Conservation (phyloP, 345 rosid species). For the Eucalyptus cloeziana region DNA sequence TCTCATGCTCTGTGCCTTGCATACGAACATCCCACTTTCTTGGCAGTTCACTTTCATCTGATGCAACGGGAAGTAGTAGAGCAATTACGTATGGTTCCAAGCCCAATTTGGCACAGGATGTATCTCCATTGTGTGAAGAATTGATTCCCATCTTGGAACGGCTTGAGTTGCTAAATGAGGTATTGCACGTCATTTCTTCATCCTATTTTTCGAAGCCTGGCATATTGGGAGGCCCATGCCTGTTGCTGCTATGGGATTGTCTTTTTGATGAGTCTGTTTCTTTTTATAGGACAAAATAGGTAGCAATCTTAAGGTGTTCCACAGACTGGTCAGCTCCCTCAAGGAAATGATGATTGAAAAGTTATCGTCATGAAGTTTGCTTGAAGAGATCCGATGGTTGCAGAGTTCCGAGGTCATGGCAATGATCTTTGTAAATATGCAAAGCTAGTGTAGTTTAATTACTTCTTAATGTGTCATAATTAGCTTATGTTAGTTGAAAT, state of each 20-base stretch:
- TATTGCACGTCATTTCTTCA: constrained; percentile 1
- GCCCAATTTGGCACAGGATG: constrained; percentile 28
- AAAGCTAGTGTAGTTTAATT: not conserved
- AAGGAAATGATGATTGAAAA: constrained; percentile 69
- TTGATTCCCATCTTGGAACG: constrained; percentile 66
- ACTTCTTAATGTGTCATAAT: not conserved
- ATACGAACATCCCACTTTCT: not conserved
- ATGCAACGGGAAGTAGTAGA: constrained; percentile 9
- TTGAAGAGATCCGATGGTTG: not conserved
- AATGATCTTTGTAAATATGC: not conserved
- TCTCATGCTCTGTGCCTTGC: not conserved
- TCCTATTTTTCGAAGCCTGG: not conserved
- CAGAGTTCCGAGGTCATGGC: not conserved
- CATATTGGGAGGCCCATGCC: not conserved
- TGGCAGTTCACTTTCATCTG: constrained; percentile 35
- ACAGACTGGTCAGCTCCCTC: constrained; percentile 58
- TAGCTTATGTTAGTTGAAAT: not conserved
- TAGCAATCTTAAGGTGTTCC: constrained; percentile 67
- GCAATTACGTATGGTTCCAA: constrained; percentile 24
- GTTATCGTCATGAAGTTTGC: not conserved
- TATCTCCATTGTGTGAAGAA: constrained; percentile 37
- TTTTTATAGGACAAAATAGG: constrained; percentile 58
- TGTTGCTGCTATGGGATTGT: not conserved
- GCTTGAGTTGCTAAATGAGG: constrained; percentile 79
- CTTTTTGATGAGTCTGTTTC: not conserved